Percentiles rank a stretch among this genome's conserved stretches.
These are phyloP conservation scores for Sporobolomyces roseus DNA, from an alignment of 768 basidiomycete genomes.

Conservation along the genomic window DNA sequence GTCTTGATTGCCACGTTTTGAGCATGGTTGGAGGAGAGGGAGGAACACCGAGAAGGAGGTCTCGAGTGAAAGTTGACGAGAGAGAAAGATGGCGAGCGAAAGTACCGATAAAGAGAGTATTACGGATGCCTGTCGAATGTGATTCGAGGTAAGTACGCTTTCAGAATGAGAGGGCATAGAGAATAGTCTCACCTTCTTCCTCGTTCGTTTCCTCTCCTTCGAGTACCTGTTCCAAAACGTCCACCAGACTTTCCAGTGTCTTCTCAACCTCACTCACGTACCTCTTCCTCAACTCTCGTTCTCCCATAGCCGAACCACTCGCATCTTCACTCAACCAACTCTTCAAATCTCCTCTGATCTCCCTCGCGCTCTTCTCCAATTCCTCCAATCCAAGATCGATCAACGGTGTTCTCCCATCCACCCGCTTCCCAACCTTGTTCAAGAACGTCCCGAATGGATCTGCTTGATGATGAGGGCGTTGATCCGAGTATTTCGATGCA, in stretches of 20 bases:
- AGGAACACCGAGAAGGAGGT: conserved; percentile 15
- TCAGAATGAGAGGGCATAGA: no score
- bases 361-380: conserved; percentile 31
- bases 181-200: not conserved
- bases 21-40: conserved; percentile 1
- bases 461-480: not conserved
- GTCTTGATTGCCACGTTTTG: conserved; percentile 2
- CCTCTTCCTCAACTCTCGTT: not conserved
- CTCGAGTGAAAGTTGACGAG: conserved; percentile 11
- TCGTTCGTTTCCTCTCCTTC: not conserved
- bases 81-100: conserved; percentile 13
- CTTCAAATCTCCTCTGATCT: conserved; percentile 25
- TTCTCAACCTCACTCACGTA: conserved; percentile 13
- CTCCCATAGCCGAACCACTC: not conserved
- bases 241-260: conserved; percentile 13
- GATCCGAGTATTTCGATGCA: not conserved
- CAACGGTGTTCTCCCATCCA: conserved; percentile 31
- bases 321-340: conserved; percentile 21
- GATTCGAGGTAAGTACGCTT: not conserved
- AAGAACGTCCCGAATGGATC: conserved; percentile 41
- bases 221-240: conserved; percentile 2
- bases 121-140: not conserved
- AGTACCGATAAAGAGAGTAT: conserved; percentile 30
- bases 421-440: conserved; percentile 24
- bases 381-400: conserved; percentile 29